phyloP scores from a whole-genome alignment of 306 rosid genomes.

The Chamaecrista fasciculata region DNA sequence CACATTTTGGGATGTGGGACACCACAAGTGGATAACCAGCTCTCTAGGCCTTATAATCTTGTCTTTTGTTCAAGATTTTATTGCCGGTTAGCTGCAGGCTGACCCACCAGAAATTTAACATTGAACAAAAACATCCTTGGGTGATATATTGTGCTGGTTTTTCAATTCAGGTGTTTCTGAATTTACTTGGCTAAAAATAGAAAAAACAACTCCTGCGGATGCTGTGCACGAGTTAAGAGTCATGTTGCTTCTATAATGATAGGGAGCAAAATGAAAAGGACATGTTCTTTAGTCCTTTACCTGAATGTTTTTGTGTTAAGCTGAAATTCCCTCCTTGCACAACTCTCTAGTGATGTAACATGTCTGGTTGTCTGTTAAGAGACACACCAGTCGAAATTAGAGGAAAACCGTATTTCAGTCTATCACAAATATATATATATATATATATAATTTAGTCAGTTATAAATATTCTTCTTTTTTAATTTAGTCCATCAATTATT shows the following conservation, averaged over 20 bases:
- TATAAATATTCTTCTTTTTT: too few species aligned
- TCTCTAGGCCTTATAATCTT: conserved; percentile 60
- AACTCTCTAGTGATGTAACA: conserved; percentile 29
- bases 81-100: conserved; percentile 39
- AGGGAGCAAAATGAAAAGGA: conserved; percentile 1
- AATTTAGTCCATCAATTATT: too few species aligned
- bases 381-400: conserved; percentile 18
- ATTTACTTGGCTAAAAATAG: neutral
- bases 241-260: neutral
- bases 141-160: neutral
- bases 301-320: neutral
- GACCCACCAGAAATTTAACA: conserved; percentile 40
- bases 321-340: conserved; percentile 26
- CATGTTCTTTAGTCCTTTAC: conserved; percentile 8
- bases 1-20: conserved; percentile 44
- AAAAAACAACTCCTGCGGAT: neutral
- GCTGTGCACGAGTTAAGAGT: neutral
- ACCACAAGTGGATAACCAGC: conserved; percentile 59
- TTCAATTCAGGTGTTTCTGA: neutral
- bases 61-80: conserved; percentile 48
- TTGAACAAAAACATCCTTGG: neutral
- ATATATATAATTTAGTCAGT: neutral
- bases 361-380: conserved; percentile 22
- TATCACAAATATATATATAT: too few species aligned
- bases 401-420: too few species aligned